A percentile compares a stretch with the other conserved stretches of the same genome.
Evolutionary conservation across 1,284 basidiomycete species (phyloP).

Genomic region (Erythrobasidium hasegawianum): DNA sequence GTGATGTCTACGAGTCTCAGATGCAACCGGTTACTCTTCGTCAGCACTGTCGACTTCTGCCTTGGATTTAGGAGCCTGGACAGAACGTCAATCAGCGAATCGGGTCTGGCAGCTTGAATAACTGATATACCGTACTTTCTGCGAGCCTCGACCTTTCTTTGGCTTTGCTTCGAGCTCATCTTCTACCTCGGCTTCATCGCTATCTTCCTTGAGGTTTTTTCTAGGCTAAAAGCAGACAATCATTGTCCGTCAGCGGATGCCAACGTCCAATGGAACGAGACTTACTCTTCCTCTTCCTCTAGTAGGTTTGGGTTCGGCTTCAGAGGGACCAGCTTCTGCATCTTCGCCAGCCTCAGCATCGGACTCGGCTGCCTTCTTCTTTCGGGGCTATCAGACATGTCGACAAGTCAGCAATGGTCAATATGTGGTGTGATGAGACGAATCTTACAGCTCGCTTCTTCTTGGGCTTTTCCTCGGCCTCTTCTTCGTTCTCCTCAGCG

Average conservation of each 20-base stretch:
- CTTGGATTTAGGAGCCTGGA: constrained; percentile 19
- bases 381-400: constrained; percentile 10
- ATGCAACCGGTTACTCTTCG: not conserved
- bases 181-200: not conserved
- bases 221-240: not conserved
- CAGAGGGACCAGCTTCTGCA: constrained; percentile 1
- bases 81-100: not conserved
- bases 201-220: constrained; percentile 14
- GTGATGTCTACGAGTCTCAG: no score
- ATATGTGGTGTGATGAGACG: no score
- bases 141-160: constrained; percentile 7
- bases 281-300: constrained; percentile 21
- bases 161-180: constrained; percentile 4
- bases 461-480: constrained; percentile 36
- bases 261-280: no score
- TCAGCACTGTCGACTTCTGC: constrained; percentile 5
- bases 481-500: constrained; percentile 16
- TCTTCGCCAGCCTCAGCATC: constrained; percentile 3
- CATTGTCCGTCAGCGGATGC: no score
- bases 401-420: no score
- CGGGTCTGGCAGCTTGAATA: not conserved
- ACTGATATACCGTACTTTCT: not conserved
- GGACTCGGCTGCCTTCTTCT: constrained; percentile 34
- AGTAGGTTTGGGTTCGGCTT: constrained; percentile 13
- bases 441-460: constrained; percentile 16